Evolutionary conservation across 2,329 filamentous ascomycete genomes (phyloP).

Genomic region (Helicocarpus griseus): DNA sequence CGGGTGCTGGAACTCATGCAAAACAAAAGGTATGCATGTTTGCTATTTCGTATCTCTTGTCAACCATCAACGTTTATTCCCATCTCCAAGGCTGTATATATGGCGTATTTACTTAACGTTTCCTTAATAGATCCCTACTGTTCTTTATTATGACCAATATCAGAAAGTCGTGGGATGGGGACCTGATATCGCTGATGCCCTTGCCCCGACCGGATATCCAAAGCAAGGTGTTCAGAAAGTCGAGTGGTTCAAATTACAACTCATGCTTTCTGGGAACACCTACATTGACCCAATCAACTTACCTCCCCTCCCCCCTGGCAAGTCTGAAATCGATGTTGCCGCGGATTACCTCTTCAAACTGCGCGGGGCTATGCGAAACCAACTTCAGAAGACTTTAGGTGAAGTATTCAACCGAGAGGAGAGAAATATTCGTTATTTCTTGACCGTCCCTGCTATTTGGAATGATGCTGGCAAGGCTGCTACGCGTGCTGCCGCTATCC

Average conservation of each 20-base stretch:
- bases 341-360: conserved; percentile 98
- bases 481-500: conserved; percentile 88
- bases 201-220: conserved; percentile 93
- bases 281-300: conserved; percentile 99
- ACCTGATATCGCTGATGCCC: conserved; percentile 91
- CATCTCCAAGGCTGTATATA: no score
- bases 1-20: conserved; percentile 90
- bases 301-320: conserved; percentile 89
- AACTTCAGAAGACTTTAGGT: conserved; percentile 89
- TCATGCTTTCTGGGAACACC: conserved; percentile 97
- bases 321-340: conserved; percentile 98
- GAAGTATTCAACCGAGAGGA: conserved; percentile 98
- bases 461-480: conserved; percentile 98
- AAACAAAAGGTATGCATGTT: conserved; percentile 75
- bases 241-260: conserved; percentile 98
- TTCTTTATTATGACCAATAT: conserved; percentile 99
- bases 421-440: conserved; percentile 93
- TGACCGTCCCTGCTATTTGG: conserved; percentile 99
- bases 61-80: no score
- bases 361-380: conserved; percentile 90
- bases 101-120: no score
- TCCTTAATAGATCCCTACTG: conserved; percentile 74
- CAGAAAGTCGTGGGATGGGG: conserved; percentile 99
- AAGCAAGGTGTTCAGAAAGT: conserved; percentile 98
- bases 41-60: no score